These are phyloP conservation scores for cucumber (Cucumis sativus) DNA, from an alignment of 306 rosid genomes.

Conservation along the genomic window Cucumber_9930_V3 NC_026656.2:21178501-21179000, in stretches of 20 bases:
- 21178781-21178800: neutral
- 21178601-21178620: neutral
- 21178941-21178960: neutral
- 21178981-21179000: slow-evolving; percentile 81
- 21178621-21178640: neutral
- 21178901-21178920: neutral
- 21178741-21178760: neutral
- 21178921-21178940: slow-evolving; percentile 7
- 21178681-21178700: neutral
- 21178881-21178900: neutral
- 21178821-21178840: neutral
- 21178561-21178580: neutral
- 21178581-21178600: neutral
- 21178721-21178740: neutral
- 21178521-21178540: neutral
- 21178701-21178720: neutral
- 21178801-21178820: neutral
- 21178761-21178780: neutral
- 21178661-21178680: neutral
- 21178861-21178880: neutral
- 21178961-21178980: slow-evolving; percentile 37
- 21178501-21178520: too few relatives aligned
- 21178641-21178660: neutral
- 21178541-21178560: neutral
- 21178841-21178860: neutral